phyloP scores from a whole-genome alignment of 1,284 basidiomycete species.

The Agaricales sp. region DNA sequence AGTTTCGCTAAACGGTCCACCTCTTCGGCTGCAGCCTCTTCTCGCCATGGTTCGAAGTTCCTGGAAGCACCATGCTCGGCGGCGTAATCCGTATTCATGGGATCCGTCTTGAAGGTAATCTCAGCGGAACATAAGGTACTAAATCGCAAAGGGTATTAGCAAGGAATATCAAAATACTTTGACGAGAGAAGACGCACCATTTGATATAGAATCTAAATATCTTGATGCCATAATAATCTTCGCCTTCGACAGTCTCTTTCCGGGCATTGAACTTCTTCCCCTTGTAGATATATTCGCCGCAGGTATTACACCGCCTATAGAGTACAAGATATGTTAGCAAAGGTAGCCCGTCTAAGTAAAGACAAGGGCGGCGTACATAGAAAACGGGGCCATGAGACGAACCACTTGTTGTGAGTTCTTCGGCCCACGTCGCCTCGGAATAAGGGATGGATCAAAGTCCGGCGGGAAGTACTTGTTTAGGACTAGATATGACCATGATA shows the following conservation, averaged over 20 bases:
- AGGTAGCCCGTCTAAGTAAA: no score
- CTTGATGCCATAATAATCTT: constrained; percentile 98
- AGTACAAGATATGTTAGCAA: constrained; percentile 10
- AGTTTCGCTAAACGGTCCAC: constrained; percentile 70
- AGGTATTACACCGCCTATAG: constrained; percentile 79
- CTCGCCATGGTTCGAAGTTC: constrained; percentile 91
- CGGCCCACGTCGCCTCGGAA: constrained; percentile 79
- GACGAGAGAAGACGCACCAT: constrained; percentile 36
- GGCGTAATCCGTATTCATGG: constrained; percentile 91
- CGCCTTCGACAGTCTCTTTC: constrained; percentile 94
- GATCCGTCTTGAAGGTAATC: constrained; percentile 99
- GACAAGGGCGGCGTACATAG: constrained; percentile 53
- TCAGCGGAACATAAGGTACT: constrained; percentile 93
- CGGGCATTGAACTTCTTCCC: constrained; percentile 99
- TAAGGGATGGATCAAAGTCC: constrained; percentile 97
- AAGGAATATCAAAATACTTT: neutral
- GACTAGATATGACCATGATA: constrained; percentile 31
- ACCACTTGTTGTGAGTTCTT: constrained; percentile 95
- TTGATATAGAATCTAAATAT: constrained; percentile 85
- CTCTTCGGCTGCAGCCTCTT: constrained; percentile 62
- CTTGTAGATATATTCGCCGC: constrained; percentile 96
- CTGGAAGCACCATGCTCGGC: constrained; percentile 91
- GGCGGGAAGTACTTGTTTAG: constrained; percentile 89
- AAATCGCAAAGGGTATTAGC: constrained; percentile 7
- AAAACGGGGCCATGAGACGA: constrained; percentile 98